Evolutionary conservation across 2,329 filamentous ascomycete species (phyloP).

Genomic region (Microdochium bolleyi): DNA sequence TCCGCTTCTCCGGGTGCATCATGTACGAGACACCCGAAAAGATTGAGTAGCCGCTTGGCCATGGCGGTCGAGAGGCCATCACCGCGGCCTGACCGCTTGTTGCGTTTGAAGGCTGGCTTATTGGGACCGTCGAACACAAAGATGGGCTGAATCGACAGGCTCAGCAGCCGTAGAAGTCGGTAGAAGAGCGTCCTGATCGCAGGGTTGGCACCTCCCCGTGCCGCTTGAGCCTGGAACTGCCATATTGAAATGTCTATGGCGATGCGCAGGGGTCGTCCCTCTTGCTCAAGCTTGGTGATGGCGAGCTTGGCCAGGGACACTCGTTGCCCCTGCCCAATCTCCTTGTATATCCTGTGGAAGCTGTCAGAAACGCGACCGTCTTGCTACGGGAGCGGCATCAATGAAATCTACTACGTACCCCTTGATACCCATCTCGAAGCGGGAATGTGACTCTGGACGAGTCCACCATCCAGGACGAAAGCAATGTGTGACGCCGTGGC

Average conservation of each 20-base stretch:
- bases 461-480: not conserved
- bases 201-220: conserved; percentile 80
- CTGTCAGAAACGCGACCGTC: not conserved
- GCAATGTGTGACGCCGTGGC: not conserved
- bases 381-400: not conserved
- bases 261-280: conserved; percentile 67
- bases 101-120: conserved; percentile 81
- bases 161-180: conserved; percentile 69
- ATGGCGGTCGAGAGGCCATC: conserved; percentile 63
- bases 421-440: conserved; percentile 53
- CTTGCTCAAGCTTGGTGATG: conserved; percentile 64
- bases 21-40: conserved; percentile 80
- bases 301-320: conserved; percentile 78
- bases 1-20: conserved; percentile 92
- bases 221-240: conserved; percentile 88
- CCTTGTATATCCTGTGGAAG: conserved; percentile 68
- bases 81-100: conserved; percentile 62
- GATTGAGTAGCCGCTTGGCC: conserved; percentile 73
- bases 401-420: conserved; percentile 32
- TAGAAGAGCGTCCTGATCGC: conserved; percentile 90
- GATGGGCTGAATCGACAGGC: conserved; percentile 72
- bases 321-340: conserved; percentile 74
- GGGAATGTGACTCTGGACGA: not conserved
- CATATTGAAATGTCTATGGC: conserved; percentile 96
- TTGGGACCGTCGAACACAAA: conserved; percentile 68